Evolutionary conservation across 2,329 filamentous ascomycete species (phyloP).

Genomic region (Acephala macrosclerotiorum): DNA sequence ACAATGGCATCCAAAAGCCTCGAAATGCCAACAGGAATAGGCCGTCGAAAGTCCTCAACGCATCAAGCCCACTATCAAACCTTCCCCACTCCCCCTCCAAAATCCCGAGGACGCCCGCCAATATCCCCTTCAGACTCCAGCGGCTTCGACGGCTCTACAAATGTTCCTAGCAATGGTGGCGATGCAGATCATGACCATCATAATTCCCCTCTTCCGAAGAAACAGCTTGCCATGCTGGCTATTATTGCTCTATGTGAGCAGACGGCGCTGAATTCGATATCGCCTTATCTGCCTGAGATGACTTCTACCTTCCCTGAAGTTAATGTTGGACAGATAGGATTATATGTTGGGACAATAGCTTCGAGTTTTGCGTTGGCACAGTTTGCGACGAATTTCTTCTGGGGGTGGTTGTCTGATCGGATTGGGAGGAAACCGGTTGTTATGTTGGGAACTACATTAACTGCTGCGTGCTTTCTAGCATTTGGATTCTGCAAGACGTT

Average conservation of each 20-base stretch:
- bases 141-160: slow-evolving; percentile 40
- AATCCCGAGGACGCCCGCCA: slow-evolving; percentile 59
- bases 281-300: slow-evolving; percentile 95
- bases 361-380: slow-evolving; percentile 93
- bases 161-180: slow-evolving; percentile 44
- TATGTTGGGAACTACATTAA: slow-evolving; percentile 80
- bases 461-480: slow-evolving; percentile 79
- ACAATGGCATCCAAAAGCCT: slow-evolving; percentile 20
- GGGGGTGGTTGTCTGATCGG: slow-evolving; percentile 83
- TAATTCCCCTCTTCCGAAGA: slow-evolving; percentile 76
- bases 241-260: slow-evolving; percentile 92
- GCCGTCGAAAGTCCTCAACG: slow-evolving; percentile 47
- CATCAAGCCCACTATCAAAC: slow-evolving; percentile 78
- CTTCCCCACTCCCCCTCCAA: slow-evolving; percentile 78
- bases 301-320: slow-evolving; percentile 85
- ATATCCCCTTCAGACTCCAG: slow-evolving; percentile 44
- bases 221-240: slow-evolving; percentile 84
- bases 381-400: slow-evolving; percentile 89
- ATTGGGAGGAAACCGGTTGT: slow-evolving; percentile 86
- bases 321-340: slow-evolving; percentile 71
- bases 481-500: slow-evolving; percentile 88
- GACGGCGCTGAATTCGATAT: slow-evolving; percentile 95
- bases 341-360: slow-evolving; percentile 91
- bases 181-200: slow-evolving; percentile 44
- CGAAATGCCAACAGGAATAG: slow-evolving; percentile 28